phyloP scores from a whole-genome alignment of 495 filamentous ascomycete species.

The Aspergillus leporis region DNA sequence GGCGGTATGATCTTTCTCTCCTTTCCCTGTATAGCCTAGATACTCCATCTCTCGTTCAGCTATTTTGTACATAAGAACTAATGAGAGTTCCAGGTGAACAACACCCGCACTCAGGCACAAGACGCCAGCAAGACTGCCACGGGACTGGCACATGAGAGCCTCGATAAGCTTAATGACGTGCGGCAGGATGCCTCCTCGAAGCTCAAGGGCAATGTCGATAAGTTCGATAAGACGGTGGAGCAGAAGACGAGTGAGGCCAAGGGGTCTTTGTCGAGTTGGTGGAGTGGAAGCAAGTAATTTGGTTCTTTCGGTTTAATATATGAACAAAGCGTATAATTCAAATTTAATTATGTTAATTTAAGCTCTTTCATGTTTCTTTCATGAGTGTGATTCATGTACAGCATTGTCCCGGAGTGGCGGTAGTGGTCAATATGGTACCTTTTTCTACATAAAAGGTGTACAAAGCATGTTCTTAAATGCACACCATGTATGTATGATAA shows the following conservation, averaged over 20 bases:
- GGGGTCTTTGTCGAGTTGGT: conserved; percentile 76
- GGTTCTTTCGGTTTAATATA: not conserved
- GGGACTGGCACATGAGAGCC: conserved; percentile 56
- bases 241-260: conserved; percentile 76
- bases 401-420: too few species aligned
- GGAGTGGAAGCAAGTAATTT: conserved; percentile 63
- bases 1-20: conserved; percentile 42
- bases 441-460: too few species aligned
- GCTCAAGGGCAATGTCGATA: conserved; percentile 42
- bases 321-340: not conserved
- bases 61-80: conserved; percentile 6
- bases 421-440: too few species aligned
- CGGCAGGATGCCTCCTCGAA: conserved; percentile 40
- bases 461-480: too few species aligned
- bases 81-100: conserved; percentile 52
- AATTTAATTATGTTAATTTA: conserved; percentile 6
- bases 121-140: conserved; percentile 58
- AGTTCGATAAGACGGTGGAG: conserved; percentile 72
- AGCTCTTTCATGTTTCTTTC: conserved; percentile 1
- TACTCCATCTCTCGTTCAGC: conserved; percentile 4
- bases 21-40: not conserved
- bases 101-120: conserved; percentile 58
- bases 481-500: not conserved
- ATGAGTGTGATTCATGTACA: not conserved
- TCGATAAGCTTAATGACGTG: conserved; percentile 70